phyloP scores from a whole-genome alignment of 2,329 filamentous ascomycete species.

The Leptodontidium sp. region DNA sequence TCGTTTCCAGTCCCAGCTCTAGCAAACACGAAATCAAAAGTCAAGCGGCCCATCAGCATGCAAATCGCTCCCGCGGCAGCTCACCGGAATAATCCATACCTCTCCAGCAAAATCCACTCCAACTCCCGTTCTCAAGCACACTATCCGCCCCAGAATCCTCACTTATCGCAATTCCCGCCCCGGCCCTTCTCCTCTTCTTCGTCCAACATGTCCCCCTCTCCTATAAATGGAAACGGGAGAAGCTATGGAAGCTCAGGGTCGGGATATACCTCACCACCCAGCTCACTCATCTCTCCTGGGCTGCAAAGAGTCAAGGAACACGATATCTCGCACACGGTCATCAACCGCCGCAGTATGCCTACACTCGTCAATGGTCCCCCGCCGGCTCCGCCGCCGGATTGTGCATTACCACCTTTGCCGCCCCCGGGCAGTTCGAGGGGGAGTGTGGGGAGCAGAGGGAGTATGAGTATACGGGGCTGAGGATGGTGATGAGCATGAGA shows the following conservation, averaged over 20 bases:
- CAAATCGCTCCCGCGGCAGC: conserved; percentile 27
- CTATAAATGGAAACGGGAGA: no score
- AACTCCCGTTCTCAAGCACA: conserved; percentile 47
- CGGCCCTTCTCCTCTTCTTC: background rate
- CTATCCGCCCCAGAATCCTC: conserved; percentile 43
- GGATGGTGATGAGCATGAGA: background rate
- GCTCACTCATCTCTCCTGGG: conserved; percentile 11
- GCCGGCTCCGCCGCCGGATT: conserved; percentile 45
- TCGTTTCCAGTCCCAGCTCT: conserved; percentile 24
- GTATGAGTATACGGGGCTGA: background rate
- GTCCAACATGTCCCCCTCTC: background rate
- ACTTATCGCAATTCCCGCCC: background rate
- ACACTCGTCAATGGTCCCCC: conserved; percentile 43
- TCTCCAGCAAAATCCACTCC: background rate
- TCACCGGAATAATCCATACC: conserved; percentile 6
- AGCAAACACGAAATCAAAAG: conserved; percentile 35
- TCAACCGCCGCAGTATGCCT: conserved; percentile 41
- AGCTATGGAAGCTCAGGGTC: background rate
- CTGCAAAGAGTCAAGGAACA: conserved; percentile 26
- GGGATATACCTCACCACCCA: background rate
- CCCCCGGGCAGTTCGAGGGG: conserved; percentile 32
- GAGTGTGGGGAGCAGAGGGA: conserved; percentile 17
- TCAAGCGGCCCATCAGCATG: conserved; percentile 38
- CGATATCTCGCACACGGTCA: conserved; percentile 28
- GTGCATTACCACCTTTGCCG: conserved; percentile 45